Base-by-base conservation (phyloP, 495 filamentous ascomycete species). In the Cryomyces antarcticus region DNA sequence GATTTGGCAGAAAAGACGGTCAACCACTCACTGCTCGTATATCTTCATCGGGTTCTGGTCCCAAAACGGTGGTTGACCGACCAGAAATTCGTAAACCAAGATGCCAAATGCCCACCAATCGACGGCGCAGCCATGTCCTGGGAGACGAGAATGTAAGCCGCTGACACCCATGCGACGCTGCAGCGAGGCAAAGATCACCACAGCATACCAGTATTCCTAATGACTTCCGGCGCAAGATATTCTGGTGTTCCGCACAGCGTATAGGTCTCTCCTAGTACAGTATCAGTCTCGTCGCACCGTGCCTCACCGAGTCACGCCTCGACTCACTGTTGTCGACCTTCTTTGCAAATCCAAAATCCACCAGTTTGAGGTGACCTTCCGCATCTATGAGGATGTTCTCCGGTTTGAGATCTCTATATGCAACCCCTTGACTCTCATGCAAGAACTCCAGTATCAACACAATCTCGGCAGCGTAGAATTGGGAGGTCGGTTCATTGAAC, bases 31-130 rank as follows among this genome's bases (percentile, higher is more conserved):
- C 72, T 84, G 78, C 61, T 93, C 87, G 63, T 96, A 96, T 44
- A 95, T 93, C 54, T 89, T 86, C 54, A 95, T 89, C 0, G 87
- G 86, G 51, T 89, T 94, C 41, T 83, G 75, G 55, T 94, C 82
- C 82, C 88, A 97, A 60, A 97, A 97, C 2, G 89, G 89, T 5
- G 89, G 89, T 52, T 94, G 92, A 31, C 89, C 89, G 4, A 89
- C 85, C 28, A 95, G 65, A 53, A 97, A 94, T 56, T 97, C 89
- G 58, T 92, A 96, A 43, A 95, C 83, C 41, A 97, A 60, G 49
- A 97, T 93, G 5, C 89, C 89, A 48, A 96, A 66, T 5, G 89
- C 92, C 89, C 89, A 97, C 89, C 89, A 97, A 60, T 97, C 89
- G n/a, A 97, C 89, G 0, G 89, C 88, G 31, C 82, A 83, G 29